Percentiles rank a stretch among this genome's conserved stretches.
Evolutionary conservation across 2,329 filamentous ascomycete genomes (phyloP).

Genomic region (Aureobasidium sp.): DNA sequence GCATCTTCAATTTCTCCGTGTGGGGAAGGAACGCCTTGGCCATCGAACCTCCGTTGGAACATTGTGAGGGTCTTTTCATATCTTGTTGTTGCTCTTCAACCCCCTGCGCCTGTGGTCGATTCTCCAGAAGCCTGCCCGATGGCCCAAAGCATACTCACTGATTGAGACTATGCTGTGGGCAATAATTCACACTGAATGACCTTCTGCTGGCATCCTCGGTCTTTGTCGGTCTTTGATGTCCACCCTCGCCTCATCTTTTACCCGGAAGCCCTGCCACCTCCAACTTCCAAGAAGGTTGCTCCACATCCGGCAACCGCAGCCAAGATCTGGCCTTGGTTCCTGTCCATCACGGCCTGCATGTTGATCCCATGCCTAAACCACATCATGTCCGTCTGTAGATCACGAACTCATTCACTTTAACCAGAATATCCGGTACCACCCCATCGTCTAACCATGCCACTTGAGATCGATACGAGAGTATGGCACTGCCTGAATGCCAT

Average conservation of each 20-base stretch:
- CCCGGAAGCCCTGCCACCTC: constrained; percentile 1
- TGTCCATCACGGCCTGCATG: constrained; percentile 4
- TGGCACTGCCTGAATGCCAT: constrained; percentile 7
- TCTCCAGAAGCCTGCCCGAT: neutral
- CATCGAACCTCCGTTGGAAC: neutral
- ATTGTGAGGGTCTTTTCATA: neutral
- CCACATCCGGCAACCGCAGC: constrained; percentile 1
- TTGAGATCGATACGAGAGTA: constrained; percentile 1
- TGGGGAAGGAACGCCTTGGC: neutral
- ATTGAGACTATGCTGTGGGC: neutral
- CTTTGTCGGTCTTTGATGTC: neutral
- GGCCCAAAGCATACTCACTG: neutral
- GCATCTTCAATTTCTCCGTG: neutral
- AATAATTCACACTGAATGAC: neutral
- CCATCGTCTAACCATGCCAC: constrained; percentile 1
- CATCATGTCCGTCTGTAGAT: neutral
- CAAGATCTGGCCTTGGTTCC: constrained; percentile 4
- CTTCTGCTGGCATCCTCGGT: neutral
- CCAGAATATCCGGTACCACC: constrained; percentile 7
- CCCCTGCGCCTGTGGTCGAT: neutral
- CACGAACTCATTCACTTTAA: constrained; percentile 1
- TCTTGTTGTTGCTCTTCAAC: neutral
- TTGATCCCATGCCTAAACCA: constrained; percentile 6
- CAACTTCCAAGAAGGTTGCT: neutral
- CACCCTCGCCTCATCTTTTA: constrained; percentile 5